Percentiles rank a stretch among this genome's conserved stretches.
These are phyloP conservation scores for Suillus subluteus DNA, from an alignment of 768 basidiomycete species.

Conservation along the genomic window DNA sequence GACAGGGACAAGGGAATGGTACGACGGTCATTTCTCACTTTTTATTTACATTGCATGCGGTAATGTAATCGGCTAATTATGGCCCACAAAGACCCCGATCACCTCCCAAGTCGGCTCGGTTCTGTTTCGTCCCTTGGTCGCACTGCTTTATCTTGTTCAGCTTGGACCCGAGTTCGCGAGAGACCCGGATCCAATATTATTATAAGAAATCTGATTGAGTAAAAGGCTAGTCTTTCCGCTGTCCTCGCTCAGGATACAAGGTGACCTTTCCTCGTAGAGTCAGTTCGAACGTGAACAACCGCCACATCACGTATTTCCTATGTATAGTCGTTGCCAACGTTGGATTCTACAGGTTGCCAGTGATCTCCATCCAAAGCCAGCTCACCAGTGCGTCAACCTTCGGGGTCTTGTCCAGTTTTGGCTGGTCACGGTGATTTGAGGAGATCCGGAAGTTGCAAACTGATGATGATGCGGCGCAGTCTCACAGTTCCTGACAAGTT, in stretches of 20 bases:
- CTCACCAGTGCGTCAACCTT: neutral
- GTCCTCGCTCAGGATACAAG: neutral
- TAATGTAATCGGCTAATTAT: slow-evolving; percentile 25
- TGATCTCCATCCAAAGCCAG: neutral
- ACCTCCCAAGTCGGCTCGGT: slow-evolving; percentile 17
- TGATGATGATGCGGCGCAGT: neutral
- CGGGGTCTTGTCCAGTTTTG: neutral
- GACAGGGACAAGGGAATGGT: slow-evolving; percentile 15
- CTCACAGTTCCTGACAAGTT: neutral
- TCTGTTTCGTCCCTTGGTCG: neutral
- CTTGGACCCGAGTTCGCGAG: neutral
- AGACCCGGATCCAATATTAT: neutral
- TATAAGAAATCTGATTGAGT: neutral
- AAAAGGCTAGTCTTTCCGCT: neutral
- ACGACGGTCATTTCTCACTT: slow-evolving; percentile 31
- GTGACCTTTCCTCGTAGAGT: no score
- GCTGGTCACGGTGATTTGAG: neutral
- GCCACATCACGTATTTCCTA: no score
- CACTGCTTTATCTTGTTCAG: slow-evolving; percentile 3
- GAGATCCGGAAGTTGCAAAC: slow-evolving; percentile 1
- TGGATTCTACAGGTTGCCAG: neutral
- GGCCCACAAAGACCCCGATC: slow-evolving; percentile 27
- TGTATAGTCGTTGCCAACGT: neutral
- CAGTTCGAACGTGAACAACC: neutral
- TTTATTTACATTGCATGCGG: slow-evolving; percentile 20